Conservation (phyloP, 352 stramenopile species). For the Plasmopara muralis region DNA sequence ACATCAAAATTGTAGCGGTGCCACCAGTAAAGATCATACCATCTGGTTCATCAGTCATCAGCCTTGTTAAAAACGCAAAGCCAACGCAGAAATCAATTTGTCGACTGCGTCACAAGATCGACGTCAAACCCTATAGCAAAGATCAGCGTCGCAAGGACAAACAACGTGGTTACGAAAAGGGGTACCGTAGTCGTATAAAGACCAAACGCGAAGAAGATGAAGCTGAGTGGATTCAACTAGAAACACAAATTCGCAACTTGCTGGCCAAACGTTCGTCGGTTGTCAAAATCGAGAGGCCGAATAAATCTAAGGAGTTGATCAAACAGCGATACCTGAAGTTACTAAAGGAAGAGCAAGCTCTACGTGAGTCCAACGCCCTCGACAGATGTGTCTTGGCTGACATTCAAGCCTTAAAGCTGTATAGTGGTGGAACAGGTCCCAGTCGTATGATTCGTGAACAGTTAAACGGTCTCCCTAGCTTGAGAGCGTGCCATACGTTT, state of each 20-base stretch:
- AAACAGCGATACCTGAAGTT: constrained; percentile 18
- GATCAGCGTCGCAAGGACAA: constrained; percentile 28
- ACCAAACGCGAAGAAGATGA: constrained; percentile 8
- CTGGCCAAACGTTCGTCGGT: constrained; percentile 21
- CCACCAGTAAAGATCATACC: constrained; percentile 7
- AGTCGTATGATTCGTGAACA: constrained; percentile 20
- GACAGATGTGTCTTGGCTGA: constrained; percentile 12
- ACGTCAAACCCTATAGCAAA: constrained; percentile 8
- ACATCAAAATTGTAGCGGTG: constrained; percentile 3
- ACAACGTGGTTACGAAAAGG: constrained; percentile 31
- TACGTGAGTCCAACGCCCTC: constrained; percentile 11
- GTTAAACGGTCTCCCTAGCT: constrained; percentile 24
- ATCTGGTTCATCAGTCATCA: constrained; percentile 4
- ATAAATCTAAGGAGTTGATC: constrained; percentile 4
- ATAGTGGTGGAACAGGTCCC: constrained; percentile 10
- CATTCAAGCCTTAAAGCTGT: constrained; percentile 16
- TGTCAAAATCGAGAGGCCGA: background rate
- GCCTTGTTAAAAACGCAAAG: constrained; percentile 8
- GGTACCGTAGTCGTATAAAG: constrained; percentile 23
- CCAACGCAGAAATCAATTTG: constrained; percentile 3
- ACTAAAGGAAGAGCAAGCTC: constrained; percentile 18
- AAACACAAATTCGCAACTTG: constrained; percentile 15
- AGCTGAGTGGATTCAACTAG: constrained; percentile 20
- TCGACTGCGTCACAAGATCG: constrained; percentile 7
- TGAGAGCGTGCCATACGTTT: constrained; percentile 19